Evolutionary conservation across 2,329 filamentous ascomycete species (phyloP), one percentile per base, ranked within the genome.

Genomic region (Oidium heveae): DNA sequence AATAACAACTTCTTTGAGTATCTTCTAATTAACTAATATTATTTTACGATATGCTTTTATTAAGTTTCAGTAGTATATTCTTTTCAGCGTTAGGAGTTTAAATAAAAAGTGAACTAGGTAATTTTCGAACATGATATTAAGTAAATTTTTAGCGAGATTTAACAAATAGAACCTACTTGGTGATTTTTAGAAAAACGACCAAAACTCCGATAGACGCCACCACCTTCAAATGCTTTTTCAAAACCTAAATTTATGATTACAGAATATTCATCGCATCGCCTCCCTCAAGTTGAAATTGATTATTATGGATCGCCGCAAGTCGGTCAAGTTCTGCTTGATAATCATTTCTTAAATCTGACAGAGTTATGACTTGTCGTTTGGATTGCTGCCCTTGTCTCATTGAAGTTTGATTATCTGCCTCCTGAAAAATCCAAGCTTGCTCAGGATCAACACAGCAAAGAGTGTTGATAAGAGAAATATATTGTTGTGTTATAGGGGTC

Each of bases 271-370:
- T 67, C 53, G 64, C 68, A 57, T 68, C 70, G 18, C 60, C 66
- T 1, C 66, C 68, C 43, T 69, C 72, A 64, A 95, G 85, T 16
- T 84, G 83, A 72, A 93, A 95, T 64, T 93, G 80, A 56, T 93
- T 87, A 64, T 85, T 84, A 68, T 91, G 81, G 65, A 95, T 87
- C 54, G 85, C 83, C 54, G 83, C 85, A 60, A 91, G 82, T 58
- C 86, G 76, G 68, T 98, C 91, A 63, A 98, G 70, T 68, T 96
- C 87, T 24, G 76, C 78, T 68, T 94, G 85, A 66, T 95, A 98
- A 65, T 89, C 84, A 67, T 82, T 86, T 63, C 88, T 76, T 54
- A 96, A 72, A 65, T 94, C 88, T 33, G 83, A 83, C 55, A 98
- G 70, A 34, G 86, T 94, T 16, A 96, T 75, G 37, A 96, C 79